Conservation (phyloP, 805 yeast species). For the Helenozyma rhizophorensis region DNA sequence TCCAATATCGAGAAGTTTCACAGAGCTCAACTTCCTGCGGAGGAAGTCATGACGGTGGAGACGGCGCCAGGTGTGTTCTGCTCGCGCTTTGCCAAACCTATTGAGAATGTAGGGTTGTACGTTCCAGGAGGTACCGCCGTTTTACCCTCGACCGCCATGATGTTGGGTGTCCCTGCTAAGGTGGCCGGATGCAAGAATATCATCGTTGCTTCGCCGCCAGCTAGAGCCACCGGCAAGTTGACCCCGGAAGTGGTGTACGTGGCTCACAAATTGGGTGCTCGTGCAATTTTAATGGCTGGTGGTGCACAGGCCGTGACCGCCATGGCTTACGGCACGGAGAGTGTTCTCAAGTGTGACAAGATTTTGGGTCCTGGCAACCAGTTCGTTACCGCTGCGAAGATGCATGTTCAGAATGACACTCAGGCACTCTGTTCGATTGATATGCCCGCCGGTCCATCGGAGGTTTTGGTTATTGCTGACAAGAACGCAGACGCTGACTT, state of each 20-base stretch:
- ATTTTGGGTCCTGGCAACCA: slow-evolving; percentile 99
- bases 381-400: slow-evolving; percentile 98
- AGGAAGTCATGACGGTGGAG: slow-evolving; percentile 73
- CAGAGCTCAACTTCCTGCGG: slow-evolving; percentile 77
- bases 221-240: slow-evolving; percentile 80
- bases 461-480: slow-evolving; percentile 94
- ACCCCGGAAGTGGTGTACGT: slow-evolving; percentile 98
- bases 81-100: slow-evolving; percentile 92
- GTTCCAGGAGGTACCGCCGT: slow-evolving; percentile 99
- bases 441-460: slow-evolving; percentile 99
- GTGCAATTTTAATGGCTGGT: slow-evolving; percentile 88
- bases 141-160: slow-evolving; percentile 93
- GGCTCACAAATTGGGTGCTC: slow-evolving; percentile 93
- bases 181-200: slow-evolving; percentile 97
- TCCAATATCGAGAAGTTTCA: slow-evolving; percentile 89
- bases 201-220: slow-evolving; percentile 90
- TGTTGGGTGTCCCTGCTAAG: slow-evolving; percentile 97
- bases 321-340: slow-evolving; percentile 96
- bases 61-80: slow-evolving; percentile 93
- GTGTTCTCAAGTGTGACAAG: slow-evolving; percentile 91
- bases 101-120: slow-evolving; percentile 90
- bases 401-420: slow-evolving; percentile 94
- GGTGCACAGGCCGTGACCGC: slow-evolving; percentile 99
- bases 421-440: slow-evolving; percentile 94
- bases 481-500: slow-evolving; percentile 84